phyloP scores from a whole-genome alignment of 768 basidiomycete species.

The Amyloporia xantha region DNA sequence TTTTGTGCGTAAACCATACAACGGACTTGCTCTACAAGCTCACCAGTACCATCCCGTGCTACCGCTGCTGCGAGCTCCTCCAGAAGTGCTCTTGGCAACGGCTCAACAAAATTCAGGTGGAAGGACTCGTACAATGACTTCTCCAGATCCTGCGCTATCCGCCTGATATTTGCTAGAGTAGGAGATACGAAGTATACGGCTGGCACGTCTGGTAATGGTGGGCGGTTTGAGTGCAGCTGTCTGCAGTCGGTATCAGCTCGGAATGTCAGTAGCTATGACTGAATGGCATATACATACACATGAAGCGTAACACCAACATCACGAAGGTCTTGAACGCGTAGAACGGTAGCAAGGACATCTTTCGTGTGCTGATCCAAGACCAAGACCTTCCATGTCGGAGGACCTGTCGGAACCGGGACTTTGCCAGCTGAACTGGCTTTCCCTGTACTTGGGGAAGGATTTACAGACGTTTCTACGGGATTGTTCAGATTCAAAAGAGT shows the following conservation, averaged over 20 bases:
- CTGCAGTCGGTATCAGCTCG: slow-evolving; percentile 35
- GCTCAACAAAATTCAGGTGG: slow-evolving; percentile 93
- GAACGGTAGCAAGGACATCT: slow-evolving; percentile 90
- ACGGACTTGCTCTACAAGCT: slow-evolving; percentile 70
- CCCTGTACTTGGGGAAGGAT: slow-evolving; percentile 19
- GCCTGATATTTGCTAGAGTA: slow-evolving; percentile 74
- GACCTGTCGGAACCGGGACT: slow-evolving; percentile 46
- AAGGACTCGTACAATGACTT: slow-evolving; percentile 88
- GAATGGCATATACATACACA: slow-evolving; percentile 56
- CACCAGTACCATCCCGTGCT: slow-evolving; percentile 76
- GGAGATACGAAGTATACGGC: slow-evolving; percentile 96
- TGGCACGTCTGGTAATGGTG: slow-evolving; percentile 89
- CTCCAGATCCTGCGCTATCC: slow-evolving; percentile 91
- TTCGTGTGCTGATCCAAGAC: slow-evolving; percentile 94
- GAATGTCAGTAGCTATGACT: neutral
- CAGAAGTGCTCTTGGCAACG: slow-evolving; percentile 78
- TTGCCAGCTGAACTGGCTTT: slow-evolving; percentile 37
- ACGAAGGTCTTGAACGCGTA: slow-evolving; percentile 93
- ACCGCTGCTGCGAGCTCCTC: slow-evolving; percentile 92
- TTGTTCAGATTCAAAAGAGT: slow-evolving; percentile 83
- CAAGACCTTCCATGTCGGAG: slow-evolving; percentile 94
- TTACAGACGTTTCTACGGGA: slow-evolving; percentile 34
- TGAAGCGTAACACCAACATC: slow-evolving; percentile 97
- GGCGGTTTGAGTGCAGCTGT: slow-evolving; percentile 85
- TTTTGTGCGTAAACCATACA: slow-evolving; percentile 5